These are phyloP conservation scores for Penicillium sp. DNA, from an alignment of 2,329 filamentous ascomycete species.

Conservation along the genomic window DNA sequence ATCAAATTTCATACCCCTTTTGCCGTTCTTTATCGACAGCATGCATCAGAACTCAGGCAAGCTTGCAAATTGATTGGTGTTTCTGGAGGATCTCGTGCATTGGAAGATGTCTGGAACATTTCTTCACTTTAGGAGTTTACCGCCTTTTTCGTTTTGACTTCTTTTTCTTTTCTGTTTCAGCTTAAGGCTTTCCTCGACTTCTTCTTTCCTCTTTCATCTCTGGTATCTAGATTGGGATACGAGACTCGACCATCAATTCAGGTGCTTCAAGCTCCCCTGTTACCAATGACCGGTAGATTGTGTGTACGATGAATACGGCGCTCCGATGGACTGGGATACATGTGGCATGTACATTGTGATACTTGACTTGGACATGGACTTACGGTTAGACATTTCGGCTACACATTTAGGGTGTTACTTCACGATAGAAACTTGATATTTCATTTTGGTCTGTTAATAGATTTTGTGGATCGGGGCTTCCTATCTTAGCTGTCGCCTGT, in stretches of 20 bases:
- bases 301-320: neutral
- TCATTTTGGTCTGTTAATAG: neutral
- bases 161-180: neutral
- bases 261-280: neutral
- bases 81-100: neutral
- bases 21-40: neutral
- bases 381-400: neutral
- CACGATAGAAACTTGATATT: neutral
- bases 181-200: neutral
- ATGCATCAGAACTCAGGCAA: neutral
- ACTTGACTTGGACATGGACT: neutral
- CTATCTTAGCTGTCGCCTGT: neutral
- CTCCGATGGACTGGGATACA: neutral
- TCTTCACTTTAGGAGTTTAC: neutral
- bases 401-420: neutral
- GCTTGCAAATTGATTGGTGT: neutral
- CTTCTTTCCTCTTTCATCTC: neutral
- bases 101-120: slow-evolving; percentile 5
- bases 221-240: neutral
- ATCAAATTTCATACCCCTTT: neutral
- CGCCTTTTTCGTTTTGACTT: neutral
- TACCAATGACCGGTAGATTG: neutral
- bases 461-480: neutral
- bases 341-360: neutral
- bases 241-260: neutral